Percentiles rank a stretch among this genome's conserved stretches.
Conservation (phyloP, 257 asterid genomes). For the Lycium barbarum region DNA sequence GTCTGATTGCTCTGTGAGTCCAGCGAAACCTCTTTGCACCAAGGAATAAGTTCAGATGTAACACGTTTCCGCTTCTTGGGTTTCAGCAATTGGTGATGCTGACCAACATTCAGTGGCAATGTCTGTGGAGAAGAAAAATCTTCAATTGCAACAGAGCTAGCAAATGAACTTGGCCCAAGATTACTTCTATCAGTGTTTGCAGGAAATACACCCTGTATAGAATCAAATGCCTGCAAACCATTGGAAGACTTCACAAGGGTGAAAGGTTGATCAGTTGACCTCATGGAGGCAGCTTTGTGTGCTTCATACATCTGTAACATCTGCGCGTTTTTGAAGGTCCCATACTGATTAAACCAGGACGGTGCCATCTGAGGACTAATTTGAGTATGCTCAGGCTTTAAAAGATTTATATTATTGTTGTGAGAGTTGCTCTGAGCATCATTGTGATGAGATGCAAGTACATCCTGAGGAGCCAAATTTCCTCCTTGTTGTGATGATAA, state of each 20-base stretch:
- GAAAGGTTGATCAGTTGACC: conserved; percentile 50
- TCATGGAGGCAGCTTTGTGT: conserved; percentile 40
- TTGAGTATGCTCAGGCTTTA: conserved; percentile 44
- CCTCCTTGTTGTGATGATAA: conserved; percentile 50
- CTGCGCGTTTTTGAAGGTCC: conserved; percentile 66
- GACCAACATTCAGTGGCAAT: conserved; percentile 40
- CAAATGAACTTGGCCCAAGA: conserved; percentile 41
- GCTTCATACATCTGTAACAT: conserved; percentile 51
- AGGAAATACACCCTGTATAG: conserved; percentile 50
- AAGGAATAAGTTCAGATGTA: conserved; percentile 56
- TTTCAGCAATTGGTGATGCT: conserved; percentile 42
- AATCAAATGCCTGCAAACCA: conserved; percentile 45
- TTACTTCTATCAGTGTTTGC: conserved; percentile 44
- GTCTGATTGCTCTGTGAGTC: conserved; percentile 45
- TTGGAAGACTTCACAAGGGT: conserved; percentile 49
- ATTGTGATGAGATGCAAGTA: conserved; percentile 39
- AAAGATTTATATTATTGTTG: conserved; percentile 29
- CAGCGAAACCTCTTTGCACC: conserved; percentile 69
- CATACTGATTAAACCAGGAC: conserved; percentile 83
- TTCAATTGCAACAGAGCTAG: conserved; percentile 43
- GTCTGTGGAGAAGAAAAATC: conserved; percentile 49
- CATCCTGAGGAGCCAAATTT: conserved; percentile 54
- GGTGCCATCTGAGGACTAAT: conserved; percentile 86
- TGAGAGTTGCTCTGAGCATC: conserved; percentile 41
- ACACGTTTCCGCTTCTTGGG: conserved; percentile 66